These are phyloP conservation scores for Alternaria novae-zelandiae DNA, from an alignment of 2,329 filamentous ascomycete genomes.

Conservation along the genomic window DNA sequence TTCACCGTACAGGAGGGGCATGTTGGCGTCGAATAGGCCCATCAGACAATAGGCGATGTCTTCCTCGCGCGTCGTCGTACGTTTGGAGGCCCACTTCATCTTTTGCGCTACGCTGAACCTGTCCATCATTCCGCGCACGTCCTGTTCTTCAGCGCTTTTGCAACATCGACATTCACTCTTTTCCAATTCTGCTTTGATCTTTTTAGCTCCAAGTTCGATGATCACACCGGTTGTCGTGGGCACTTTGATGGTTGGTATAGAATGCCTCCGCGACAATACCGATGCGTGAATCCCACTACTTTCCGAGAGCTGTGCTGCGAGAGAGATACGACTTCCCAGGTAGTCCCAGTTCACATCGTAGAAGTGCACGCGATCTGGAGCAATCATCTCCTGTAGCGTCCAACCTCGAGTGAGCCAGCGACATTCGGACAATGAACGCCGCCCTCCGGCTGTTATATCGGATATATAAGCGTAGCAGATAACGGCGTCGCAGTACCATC, in stretches of 20 bases:
- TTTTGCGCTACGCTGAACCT: not conserved
- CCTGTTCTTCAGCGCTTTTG: too few species aligned
- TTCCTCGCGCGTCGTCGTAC: slow-evolving; percentile 16
- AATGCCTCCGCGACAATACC: not conserved
- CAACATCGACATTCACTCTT: not conserved
- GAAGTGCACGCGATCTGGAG: slow-evolving; percentile 16
- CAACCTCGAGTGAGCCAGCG: slow-evolving; percentile 25
- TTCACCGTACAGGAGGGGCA: slow-evolving; percentile 35
- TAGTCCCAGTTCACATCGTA: slow-evolving; percentile 3
- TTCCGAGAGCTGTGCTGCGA: not conserved
- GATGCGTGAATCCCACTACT: not conserved
- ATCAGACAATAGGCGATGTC: slow-evolving; percentile 27
- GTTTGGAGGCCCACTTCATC: not conserved
- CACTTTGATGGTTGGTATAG: too few species aligned
- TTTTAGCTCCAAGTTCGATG: too few species aligned
- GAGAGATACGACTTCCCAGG: slow-evolving; percentile 17
- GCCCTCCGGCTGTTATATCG: too few species aligned
- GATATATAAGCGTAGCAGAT: slow-evolving; percentile 20
- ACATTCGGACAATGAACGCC: not conserved
- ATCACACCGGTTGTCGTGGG: too few species aligned
- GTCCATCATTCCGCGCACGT: not conserved
- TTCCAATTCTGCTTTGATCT: too few species aligned
- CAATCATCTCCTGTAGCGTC: slow-evolving; percentile 25
- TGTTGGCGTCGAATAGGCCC: slow-evolving; percentile 24
- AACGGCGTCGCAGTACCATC: slow-evolving; percentile 13